Evolutionary conservation across 2,329 filamentous ascomycete species (phyloP), one percentile per base, ranked within the genome.

Genomic region (Dissoconium aciculare): DNA sequence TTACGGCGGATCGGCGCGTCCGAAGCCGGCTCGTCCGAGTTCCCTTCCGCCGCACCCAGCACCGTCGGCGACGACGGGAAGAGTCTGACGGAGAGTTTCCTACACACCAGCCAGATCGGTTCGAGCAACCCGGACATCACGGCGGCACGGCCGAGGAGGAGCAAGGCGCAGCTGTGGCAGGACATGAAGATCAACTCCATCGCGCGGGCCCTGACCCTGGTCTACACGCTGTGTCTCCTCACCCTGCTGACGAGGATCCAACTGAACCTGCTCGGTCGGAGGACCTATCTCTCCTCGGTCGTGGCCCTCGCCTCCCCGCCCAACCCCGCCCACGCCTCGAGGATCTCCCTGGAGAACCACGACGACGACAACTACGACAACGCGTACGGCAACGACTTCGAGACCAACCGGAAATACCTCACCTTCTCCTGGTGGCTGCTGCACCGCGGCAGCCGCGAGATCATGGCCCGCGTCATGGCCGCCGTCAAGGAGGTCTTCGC

Each of bases 351-450:
- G 11, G 84, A 94, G 59, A 89, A 95, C 55, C 76, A 91, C 49
- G 87, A 94, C 51, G 85, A 94, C 52, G 82, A 89, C 51, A 78
- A 78, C 47, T 65, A 70, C 11, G 80, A 87, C 32, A 78, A 85
- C 45, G 69, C 74, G 3, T 84, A 91, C 51, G 84, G 84, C 26
- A 87, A 80, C 54, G 89, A 98, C 55, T 94, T 93, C 44, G 85
- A 94, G 55, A 92, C 84, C 17, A 98, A 98, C 57, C 70, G 85
- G 45, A 80, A 81, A 50, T 98, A 95, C 51, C 66, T 98, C 28
- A 91, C 85, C 24, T 92, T 95, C 54, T 93, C 83, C 58, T 98
- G 89, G 89, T 98, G 87, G 85, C 62, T 98, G 27, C 65, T 98
- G 28, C 87, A 98, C 57, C 73, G 74, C 42, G 89, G 89, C 26